Conservation (phyloP, 208 protist species). For the Tritrichomonas foetus region DNA sequence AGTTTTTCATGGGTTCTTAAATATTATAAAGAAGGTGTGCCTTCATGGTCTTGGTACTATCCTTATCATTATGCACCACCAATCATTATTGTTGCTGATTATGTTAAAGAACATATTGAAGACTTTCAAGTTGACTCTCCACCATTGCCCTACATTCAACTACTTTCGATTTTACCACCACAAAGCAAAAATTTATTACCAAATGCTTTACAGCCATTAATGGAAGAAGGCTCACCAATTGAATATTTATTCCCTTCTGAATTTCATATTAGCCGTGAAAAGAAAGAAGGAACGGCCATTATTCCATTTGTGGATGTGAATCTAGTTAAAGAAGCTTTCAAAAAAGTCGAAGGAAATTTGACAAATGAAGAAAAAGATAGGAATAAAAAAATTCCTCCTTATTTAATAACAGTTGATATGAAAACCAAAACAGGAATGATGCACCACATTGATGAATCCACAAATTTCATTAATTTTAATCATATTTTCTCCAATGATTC, state of each 20-base stretch:
- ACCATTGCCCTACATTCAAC: not conserved
- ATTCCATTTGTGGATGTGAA: slow-evolving; percentile 6
- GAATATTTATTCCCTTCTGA: not conserved
- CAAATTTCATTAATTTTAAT: not conserved
- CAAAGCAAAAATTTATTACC: not conserved
- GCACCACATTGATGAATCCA: not conserved
- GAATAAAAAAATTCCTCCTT: not conserved
- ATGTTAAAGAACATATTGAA: not conserved
- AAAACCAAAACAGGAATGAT: not conserved
- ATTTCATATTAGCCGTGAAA: not conserved
- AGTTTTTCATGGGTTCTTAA: not conserved
- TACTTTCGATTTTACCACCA: not conserved
- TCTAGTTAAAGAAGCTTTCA: not conserved
- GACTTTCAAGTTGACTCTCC: not conserved
- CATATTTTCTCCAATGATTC: not conserved
- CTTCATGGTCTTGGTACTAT: slow-evolving; percentile 9
- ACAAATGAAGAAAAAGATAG: not conserved
- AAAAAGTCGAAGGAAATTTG: not conserved
- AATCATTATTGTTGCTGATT: not conserved
- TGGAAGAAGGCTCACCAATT: not conserved
- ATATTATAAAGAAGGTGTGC: not conserved
- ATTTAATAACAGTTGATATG: not conserved
- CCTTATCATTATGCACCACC: not conserved
- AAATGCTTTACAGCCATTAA: not conserved
- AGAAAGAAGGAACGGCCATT: not conserved